Conservation (phyloP, 352 stramenopile species). For the Globisporangium echinulatum region DNA sequence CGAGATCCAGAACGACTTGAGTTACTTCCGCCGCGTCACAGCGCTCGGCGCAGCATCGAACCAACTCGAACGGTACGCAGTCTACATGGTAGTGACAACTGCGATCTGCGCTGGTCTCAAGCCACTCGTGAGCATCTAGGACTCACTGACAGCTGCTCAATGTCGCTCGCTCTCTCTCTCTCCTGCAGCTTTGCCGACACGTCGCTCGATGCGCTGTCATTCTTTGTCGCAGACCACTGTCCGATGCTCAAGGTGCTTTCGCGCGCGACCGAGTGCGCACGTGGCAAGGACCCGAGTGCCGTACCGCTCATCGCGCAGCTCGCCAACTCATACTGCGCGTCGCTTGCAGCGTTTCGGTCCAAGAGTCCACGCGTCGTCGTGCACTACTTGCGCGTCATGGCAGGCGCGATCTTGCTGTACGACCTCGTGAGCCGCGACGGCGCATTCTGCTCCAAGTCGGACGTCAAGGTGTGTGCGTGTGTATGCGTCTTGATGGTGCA, state of each 20-base stretch:
- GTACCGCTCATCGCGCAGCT: conserved; percentile 32
- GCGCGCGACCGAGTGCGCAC: conserved; percentile 30
- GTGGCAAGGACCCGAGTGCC: conserved; percentile 26
- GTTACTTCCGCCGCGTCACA: conserved; percentile 44
- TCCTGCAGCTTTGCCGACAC: conserved; percentile 26
- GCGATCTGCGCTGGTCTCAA: background rate
- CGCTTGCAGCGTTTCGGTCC: conserved; percentile 19
- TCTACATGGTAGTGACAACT: too few species aligned
- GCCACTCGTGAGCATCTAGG: background rate
- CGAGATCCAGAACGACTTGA: conserved; percentile 60
- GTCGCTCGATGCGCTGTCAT: conserved; percentile 43
- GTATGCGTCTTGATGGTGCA: background rate
- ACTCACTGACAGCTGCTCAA: too few species aligned
- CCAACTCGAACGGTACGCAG: conserved; percentile 36
- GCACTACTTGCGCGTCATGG: conserved; percentile 45
- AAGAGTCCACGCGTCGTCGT: conserved; percentile 36
- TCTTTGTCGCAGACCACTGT: conserved; percentile 55
- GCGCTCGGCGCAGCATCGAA: conserved; percentile 31
- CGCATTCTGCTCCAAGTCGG: conserved; percentile 43
- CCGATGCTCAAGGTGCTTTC: conserved; percentile 54
- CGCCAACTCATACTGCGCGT: conserved; percentile 39
- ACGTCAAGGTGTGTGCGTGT: conserved; percentile 34
- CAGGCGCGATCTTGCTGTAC: conserved; percentile 50
- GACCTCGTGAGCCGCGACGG: conserved; percentile 42
- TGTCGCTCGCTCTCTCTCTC: too few species aligned